phyloP scores from a whole-genome alignment of 2,329 filamentous ascomycete genomes.

The Pestalotiopsis sp. region DNA sequence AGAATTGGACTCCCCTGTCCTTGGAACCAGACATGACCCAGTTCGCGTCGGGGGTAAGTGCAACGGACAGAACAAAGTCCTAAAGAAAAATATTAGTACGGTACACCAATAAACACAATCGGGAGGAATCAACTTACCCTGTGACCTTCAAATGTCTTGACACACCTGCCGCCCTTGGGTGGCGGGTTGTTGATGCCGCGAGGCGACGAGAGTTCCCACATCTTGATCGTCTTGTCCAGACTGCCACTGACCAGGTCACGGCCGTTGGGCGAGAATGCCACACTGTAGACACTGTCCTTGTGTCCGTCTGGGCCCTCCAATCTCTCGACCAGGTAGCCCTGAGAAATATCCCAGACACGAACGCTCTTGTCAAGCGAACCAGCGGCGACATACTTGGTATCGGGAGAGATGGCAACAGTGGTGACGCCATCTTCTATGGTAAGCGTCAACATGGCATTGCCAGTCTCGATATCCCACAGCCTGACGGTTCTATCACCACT shows the following conservation, averaged over 20 bases:
- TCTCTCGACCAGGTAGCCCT: constrained; percentile 84
- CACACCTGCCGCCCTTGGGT: constrained; percentile 86
- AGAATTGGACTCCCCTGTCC: constrained; percentile 97
- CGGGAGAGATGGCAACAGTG: constrained; percentile 94
- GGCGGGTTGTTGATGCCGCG: constrained; percentile 68
- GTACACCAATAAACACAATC: constrained; percentile 28
- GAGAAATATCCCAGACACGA: constrained; percentile 91
- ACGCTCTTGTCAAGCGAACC: constrained; percentile 98
- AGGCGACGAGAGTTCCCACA: constrained; percentile 89
- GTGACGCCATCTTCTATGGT: constrained; percentile 97
- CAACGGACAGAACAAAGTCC: constrained; percentile 97
- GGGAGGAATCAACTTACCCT: constrained; percentile 60
- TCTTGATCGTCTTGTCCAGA: constrained; percentile 98
- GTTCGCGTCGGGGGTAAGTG: constrained; percentile 87
- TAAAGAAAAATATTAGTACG: constrained; percentile 36
- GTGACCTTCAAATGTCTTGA: constrained; percentile 97
- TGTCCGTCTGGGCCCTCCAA: constrained; percentile 93
- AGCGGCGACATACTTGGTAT: constrained; percentile 91
- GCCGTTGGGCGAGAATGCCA: constrained; percentile 93
- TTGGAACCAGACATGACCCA: constrained; percentile 99
- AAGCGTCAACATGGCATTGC: constrained; percentile 80
- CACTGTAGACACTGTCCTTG: constrained; percentile 95
- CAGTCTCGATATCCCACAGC: constrained; percentile 92
- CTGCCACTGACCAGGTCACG: constrained; percentile 92
- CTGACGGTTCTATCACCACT: constrained; percentile 93